Percentiles rank a stretch among this genome's conserved stretches.
Conservation (phyloP, 192 early-diverging fungal species). For the Gonapodya sp. region DNA sequence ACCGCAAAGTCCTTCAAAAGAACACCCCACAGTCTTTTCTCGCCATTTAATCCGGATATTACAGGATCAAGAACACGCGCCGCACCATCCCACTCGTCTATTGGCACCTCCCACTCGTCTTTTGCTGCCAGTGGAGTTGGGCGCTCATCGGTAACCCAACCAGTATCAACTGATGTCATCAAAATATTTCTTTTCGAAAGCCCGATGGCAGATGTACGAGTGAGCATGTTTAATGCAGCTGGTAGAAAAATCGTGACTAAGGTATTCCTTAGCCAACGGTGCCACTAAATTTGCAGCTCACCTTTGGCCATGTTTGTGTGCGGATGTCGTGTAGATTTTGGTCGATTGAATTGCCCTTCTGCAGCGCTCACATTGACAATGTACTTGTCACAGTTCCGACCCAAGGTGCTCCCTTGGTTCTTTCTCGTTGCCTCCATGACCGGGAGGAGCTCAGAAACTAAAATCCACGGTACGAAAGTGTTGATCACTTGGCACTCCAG, state of each 20-base stretch:
- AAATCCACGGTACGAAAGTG: conserved; percentile 43
- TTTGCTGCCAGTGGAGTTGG: conserved; percentile 37
- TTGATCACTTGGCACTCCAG: conserved; percentile 52
- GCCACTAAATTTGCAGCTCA: conserved; percentile 4
- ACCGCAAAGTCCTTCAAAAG: conserved; percentile 46
- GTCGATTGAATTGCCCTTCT: conserved; percentile 49
- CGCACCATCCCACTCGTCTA: conserved; percentile 47
- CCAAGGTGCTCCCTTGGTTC: neutral
- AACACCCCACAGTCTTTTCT: conserved; percentile 33
- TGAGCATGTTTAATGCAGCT: conserved; percentile 48
- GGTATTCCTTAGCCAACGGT: too few species aligned
- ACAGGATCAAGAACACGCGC: conserved; percentile 45
- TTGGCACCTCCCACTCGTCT: conserved; percentile 27
- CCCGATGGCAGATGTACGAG: conserved; percentile 36
- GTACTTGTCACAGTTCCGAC: conserved; percentile 31
- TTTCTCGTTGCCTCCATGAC: conserved; percentile 27
- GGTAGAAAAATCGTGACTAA: too few species aligned
- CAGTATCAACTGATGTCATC: conserved; percentile 50
- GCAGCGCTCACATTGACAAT: conserved; percentile 48
- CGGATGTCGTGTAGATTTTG: conserved; percentile 33
- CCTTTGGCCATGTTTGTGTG: conserved; percentile 42
- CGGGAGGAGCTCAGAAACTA: conserved; percentile 37
- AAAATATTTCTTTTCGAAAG: conserved; percentile 35
- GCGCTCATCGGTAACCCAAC: conserved; percentile 51
- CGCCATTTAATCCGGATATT: conserved; percentile 21